phyloP scores from a whole-genome alignment of 1,139 yeast genomes.

The Casaregolazyma suthepensis region DNA sequence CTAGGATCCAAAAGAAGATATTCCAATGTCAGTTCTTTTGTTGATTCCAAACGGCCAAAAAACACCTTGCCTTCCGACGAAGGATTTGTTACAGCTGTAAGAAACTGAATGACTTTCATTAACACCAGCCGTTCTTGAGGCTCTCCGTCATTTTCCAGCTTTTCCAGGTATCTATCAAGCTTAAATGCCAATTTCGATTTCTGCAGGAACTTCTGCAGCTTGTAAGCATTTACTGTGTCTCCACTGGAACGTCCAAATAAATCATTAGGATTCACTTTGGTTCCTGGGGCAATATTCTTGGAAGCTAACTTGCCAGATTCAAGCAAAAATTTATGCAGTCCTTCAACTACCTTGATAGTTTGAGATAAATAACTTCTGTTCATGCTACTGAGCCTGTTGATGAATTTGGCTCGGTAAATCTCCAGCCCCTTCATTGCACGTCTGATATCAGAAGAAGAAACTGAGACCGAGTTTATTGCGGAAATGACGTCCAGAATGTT shows the following conservation, averaged over 20 bases:
- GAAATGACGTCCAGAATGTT: slow-evolving; percentile 75
- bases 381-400: slow-evolving; percentile 59
- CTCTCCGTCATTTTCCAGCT: slow-evolving; percentile 16
- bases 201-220: slow-evolving; percentile 56
- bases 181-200: slow-evolving; percentile 78
- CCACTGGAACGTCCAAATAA: slow-evolving; percentile 57
- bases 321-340: slow-evolving; percentile 45
- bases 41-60: slow-evolving; percentile 42
- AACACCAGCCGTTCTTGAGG: slow-evolving; percentile 48
- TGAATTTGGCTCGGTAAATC: slow-evolving; percentile 54
- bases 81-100: slow-evolving; percentile 65
- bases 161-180: slow-evolving; percentile 63
- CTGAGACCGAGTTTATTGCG: slow-evolving; percentile 57
- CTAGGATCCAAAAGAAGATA: slow-evolving; percentile 83
- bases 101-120: slow-evolving; percentile 59
- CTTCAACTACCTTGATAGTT: slow-evolving; percentile 50
- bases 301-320: slow-evolving; percentile 20
- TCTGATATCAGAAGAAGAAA: slow-evolving; percentile 47
- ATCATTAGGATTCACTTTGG: slow-evolving; percentile 45
- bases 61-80: slow-evolving; percentile 76
- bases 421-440: slow-evolving; percentile 44
- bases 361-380: slow-evolving; percentile 69
- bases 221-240: slow-evolving; percentile 65
- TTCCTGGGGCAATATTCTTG: slow-evolving; percentile 44
- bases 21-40: slow-evolving; percentile 39